Percentiles rank a stretch among this genome's conserved stretches.
Evolutionary conservation across 75 land plant species (phyloP).

Genomic region (Cunninghamia lanceolata): DNA sequence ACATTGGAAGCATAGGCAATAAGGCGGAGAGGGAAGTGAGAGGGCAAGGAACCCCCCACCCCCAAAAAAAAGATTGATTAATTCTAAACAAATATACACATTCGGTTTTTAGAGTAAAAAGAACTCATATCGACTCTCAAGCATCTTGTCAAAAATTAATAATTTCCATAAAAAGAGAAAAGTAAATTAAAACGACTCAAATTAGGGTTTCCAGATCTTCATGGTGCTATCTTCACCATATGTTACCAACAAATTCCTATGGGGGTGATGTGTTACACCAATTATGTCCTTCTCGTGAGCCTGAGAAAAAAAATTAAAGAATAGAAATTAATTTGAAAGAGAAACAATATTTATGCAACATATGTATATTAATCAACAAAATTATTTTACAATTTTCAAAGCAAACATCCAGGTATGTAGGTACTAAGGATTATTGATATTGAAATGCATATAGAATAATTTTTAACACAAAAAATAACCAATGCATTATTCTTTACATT

Average conservation of each 20-base stretch:
- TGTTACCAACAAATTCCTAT: slow-evolving; percentile 83
- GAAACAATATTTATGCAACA: neutral
- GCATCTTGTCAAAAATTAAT: neutral
- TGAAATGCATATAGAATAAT: neutral
- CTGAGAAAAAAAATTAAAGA: slow-evolving; percentile 23
- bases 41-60: neutral
- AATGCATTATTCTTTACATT: neutral
- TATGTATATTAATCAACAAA: neutral
- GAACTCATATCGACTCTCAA: neutral
- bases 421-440: neutral
- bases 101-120: neutral
- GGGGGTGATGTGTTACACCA: slow-evolving; percentile 93
- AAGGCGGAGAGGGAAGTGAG: neutral
- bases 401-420: neutral
- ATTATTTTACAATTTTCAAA: neutral
- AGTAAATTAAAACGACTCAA: neutral
- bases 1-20: neutral
- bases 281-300: slow-evolving; percentile 96
- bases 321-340: neutral
- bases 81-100: neutral
- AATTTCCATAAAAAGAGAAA: neutral
- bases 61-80: neutral
- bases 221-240: slow-evolving; percentile 85
- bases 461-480: neutral
- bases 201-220: slow-evolving; percentile 95